Evolutionary conservation across 148 eudicot genomes (phyloP).

Genomic region (Camellia japonica): DNA sequence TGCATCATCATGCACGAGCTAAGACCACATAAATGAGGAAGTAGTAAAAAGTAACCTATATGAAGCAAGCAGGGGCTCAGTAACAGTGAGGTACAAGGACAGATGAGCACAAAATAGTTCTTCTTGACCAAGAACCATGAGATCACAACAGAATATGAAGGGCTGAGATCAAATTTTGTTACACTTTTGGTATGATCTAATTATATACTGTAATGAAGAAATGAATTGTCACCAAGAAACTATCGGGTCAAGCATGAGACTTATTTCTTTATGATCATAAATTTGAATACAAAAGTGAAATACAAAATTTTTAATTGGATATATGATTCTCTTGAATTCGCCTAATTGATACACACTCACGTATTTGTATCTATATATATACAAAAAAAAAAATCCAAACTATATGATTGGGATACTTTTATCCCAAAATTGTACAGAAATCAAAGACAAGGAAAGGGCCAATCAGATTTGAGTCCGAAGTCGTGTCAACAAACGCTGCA

Average conservation of each 20-base stretch:
- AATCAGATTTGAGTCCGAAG: conserved; percentile 43
- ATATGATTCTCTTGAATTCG: not conserved
- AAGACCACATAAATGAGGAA: no score
- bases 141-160: not conserved
- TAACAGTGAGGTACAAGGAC: no score
- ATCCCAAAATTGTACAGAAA: conserved; percentile 17
- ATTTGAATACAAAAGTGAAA: not conserved
- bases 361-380: conserved; percentile 15
- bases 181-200: not conserved
- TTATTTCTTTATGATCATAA: not conserved
- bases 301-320: conserved; percentile 11
- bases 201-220: no score
- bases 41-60: no score
- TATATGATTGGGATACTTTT: conserved; percentile 21
- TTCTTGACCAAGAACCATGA: no score
- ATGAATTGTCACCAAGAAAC: not conserved
- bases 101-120: no score
- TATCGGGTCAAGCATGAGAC: not conserved
- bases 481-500: conserved; percentile 56
- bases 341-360: conserved; percentile 12
- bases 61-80: no score
- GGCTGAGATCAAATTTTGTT: not conserved
- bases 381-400: conserved; percentile 19
- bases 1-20: no score
- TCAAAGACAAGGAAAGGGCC: conserved; percentile 1